These are phyloP conservation scores for Barbatosphaeria neglecta DNA, from an alignment of 495 filamentous ascomycete genomes.

Conservation along the genomic window DNA sequence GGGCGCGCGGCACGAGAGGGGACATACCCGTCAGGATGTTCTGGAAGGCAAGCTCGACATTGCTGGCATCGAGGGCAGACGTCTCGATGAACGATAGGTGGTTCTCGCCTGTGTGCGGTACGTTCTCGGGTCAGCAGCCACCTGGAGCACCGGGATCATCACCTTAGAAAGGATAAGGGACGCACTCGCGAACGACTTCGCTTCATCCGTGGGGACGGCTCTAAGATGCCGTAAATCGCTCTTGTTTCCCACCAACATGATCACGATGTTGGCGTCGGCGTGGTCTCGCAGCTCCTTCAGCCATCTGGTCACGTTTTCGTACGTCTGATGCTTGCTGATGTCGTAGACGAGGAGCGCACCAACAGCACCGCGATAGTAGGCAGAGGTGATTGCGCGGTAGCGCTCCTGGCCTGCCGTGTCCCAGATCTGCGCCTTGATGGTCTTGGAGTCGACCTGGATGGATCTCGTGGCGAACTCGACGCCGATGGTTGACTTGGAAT, in stretches of 20 bases:
- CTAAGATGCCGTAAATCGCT: slow-evolving; percentile 98
- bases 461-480: slow-evolving; percentile 98
- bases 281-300: slow-evolving; percentile 97
- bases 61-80: slow-evolving; percentile 95
- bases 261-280: slow-evolving; percentile 98
- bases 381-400: slow-evolving; percentile 97
- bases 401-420: slow-evolving; percentile 98
- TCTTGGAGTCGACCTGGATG: slow-evolving; percentile 98
- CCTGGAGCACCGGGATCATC: not conserved
- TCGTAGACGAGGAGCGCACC: slow-evolving; percentile 98
- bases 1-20: not conserved
- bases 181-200: slow-evolving; percentile 95
- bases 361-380: slow-evolving; percentile 96
- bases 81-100: slow-evolving; percentile 98
- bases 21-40: slow-evolving; percentile 91
- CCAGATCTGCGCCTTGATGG: slow-evolving; percentile 99
- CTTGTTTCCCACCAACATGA: slow-evolving; percentile 99
- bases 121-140: slow-evolving; percentile 5
- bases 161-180: slow-evolving; percentile 6
- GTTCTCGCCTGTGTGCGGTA: slow-evolving; percentile 61
- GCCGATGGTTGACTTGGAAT: slow-evolving; percentile 99
- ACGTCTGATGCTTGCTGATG: slow-evolving; percentile 98
- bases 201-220: slow-evolving; percentile 96
- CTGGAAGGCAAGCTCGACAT: slow-evolving; percentile 98
- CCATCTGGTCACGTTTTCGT: slow-evolving; percentile 98